Evolutionary conservation across 257 asterid genomes (phyloP).

Genomic region (Mitragyna speciosa): DNA sequence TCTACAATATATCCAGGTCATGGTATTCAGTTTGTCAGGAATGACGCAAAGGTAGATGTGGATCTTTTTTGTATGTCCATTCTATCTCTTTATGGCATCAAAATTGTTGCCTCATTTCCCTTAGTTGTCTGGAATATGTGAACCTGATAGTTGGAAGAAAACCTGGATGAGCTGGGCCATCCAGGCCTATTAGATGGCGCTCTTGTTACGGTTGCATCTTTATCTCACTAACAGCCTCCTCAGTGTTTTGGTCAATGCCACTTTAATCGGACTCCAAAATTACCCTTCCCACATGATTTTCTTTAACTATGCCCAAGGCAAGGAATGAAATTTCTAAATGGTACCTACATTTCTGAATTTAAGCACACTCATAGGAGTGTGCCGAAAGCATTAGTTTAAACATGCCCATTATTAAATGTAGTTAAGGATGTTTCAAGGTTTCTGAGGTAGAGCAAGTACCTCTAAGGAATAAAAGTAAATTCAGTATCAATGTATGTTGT

Average conservation of each 20-base stretch:
- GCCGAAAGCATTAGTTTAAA: not conserved
- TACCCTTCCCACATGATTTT: too few species aligned
- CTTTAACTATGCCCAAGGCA: too few species aligned
- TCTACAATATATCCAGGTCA: conserved; percentile 82
- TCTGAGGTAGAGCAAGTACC: not conserved
- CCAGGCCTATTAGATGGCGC: not conserved
- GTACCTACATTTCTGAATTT: too few species aligned
- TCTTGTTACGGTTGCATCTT: not conserved
- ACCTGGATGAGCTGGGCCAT: not conserved
- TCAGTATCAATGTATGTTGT: not conserved
- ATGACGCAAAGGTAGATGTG: conserved; percentile 69
- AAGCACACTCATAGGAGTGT: too few species aligned
- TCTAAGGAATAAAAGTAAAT: not conserved
- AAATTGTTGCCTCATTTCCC: not conserved
- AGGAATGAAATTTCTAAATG: too few species aligned
- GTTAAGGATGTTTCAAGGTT: not conserved
- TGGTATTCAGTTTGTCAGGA: conserved; percentile 86
- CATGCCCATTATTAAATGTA: not conserved
- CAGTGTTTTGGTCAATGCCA: not conserved
- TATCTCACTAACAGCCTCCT: too few species aligned
- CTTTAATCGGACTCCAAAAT: too few species aligned
- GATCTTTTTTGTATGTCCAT: not conserved
- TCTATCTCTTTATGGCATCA: not conserved
- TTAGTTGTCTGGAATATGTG: not conserved
- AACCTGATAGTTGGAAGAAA: not conserved